phyloP scores from a whole-genome alignment of 768 basidiomycete species.

The Boletus sp. region DNA sequence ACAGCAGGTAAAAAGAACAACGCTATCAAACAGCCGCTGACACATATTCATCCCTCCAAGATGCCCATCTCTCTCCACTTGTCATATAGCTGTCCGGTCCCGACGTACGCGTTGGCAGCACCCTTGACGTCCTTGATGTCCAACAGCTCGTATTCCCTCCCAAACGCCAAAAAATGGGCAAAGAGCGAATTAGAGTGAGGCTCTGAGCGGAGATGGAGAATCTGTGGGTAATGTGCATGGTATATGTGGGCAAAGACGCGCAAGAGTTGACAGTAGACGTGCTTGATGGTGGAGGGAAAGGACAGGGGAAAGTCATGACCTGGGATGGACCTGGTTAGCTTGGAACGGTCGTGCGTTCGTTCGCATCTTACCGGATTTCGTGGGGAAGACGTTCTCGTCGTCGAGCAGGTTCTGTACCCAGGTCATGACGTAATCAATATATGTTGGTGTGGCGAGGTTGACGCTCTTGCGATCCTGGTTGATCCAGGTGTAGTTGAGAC shows the following conservation, averaged over 20 bases:
- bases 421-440: constrained; percentile 98
- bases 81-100: constrained; percentile 80
- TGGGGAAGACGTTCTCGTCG: constrained; percentile 93
- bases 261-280: too few relatives aligned
- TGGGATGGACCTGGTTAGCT: constrained; percentile 28
- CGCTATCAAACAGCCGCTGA: background rate
- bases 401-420: constrained; percentile 93
- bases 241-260: too few relatives aligned
- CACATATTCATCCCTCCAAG: constrained; percentile 39
- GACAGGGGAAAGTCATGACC: constrained; percentile 84
- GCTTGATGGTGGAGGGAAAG: constrained; percentile 88
- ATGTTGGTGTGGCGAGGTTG: constrained; percentile 87
- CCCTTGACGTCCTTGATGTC: constrained; percentile 88
- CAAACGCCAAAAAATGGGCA: constrained; percentile 96
- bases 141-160: constrained; percentile 87
- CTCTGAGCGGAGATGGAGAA: too few relatives aligned
- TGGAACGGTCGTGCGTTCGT: background rate
- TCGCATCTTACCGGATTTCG: constrained; percentile 75
- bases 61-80: constrained; percentile 88
- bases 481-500: constrained; percentile 93
- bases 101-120: constrained; percentile 55
- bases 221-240: too few relatives aligned
- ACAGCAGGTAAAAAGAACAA: constrained; percentile 8
- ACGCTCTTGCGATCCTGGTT: constrained; percentile 89
- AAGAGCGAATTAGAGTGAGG: constrained; percentile 97